Evolutionary conservation across 2,329 filamentous ascomycete genomes (phyloP).

Genomic region (Arthrobotrys conoides): DNA sequence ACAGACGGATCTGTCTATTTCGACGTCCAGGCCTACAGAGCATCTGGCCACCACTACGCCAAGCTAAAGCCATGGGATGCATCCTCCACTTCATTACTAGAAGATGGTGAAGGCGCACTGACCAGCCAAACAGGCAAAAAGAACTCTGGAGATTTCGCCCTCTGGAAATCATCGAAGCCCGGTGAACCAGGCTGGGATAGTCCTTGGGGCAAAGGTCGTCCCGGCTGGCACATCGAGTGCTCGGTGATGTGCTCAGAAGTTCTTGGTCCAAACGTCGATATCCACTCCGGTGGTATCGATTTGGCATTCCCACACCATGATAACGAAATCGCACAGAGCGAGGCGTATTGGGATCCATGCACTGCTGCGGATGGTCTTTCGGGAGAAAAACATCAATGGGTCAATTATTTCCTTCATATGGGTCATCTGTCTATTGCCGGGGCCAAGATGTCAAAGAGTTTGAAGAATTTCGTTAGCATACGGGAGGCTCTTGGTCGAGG

Average conservation of each 20-base stretch:
- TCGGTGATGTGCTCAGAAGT: constrained; percentile 93
- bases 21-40: constrained; percentile 88
- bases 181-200: constrained; percentile 93
- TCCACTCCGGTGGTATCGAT: constrained; percentile 93
- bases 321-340: constrained; percentile 90
- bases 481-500: constrained; percentile 79
- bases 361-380: constrained; percentile 64
- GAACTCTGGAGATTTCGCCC: constrained; percentile 84
- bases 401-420: constrained; percentile 97
- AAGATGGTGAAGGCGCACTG: constrained; percentile 90
- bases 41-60: constrained; percentile 86
- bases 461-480: constrained; percentile 97
- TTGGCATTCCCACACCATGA: constrained; percentile 92
- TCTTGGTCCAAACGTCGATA: constrained; percentile 87
- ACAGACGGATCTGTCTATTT: constrained; percentile 92
- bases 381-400: constrained; percentile 76
- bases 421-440: constrained; percentile 90
- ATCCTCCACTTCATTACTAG: constrained; percentile 84
- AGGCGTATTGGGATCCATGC: constrained; percentile 78
- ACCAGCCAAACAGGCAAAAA: constrained; percentile 72
- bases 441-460: constrained; percentile 93
- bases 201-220: constrained; percentile 87
- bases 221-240: constrained; percentile 98
- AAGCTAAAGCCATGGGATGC: constrained; percentile 86
- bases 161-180: constrained; percentile 93